Conservation (phyloP, 208 protist genomes). For the Trypanosoma cruzi region DNA sequence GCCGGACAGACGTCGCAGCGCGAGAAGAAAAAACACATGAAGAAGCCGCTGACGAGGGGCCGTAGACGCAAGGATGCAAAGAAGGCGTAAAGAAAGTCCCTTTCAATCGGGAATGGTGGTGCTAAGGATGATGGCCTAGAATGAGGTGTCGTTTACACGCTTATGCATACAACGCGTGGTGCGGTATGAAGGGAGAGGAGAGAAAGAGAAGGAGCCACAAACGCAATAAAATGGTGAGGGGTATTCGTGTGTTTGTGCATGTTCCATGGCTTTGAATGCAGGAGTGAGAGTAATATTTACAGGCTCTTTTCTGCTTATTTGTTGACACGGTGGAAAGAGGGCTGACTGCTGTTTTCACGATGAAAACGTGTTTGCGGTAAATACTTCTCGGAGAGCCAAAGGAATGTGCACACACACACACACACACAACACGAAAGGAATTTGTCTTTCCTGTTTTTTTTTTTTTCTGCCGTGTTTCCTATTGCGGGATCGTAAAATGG, state of each 20-base stretch:
- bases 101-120: not conserved
- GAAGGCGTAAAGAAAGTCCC: constrained; percentile 22
- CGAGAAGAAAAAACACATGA: constrained; percentile 75
- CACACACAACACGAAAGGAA: not conserved
- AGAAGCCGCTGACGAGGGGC: constrained; percentile 88
- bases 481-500: too few relatives aligned
- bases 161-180: not conserved
- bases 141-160: not conserved
- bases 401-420: too few relatives aligned
- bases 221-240: not conserved
- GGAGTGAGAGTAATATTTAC: not conserved
- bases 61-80: constrained; percentile 49
- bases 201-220: not conserved
- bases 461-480: too few relatives aligned
- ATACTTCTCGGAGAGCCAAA: not conserved
- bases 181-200: not conserved
- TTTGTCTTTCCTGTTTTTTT: constrained; percentile 25
- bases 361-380: not conserved
- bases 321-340: not conserved
- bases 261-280: not conserved
- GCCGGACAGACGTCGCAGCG: constrained; percentile 10
- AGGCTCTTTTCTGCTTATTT: not conserved
- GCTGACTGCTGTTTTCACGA: not conserved
- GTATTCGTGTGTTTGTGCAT: not conserved
- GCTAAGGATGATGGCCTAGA: not conserved